Base-by-base conservation (phyloP, 2,329 filamentous ascomycete species). In the Ophiostoma sp. region DNA sequence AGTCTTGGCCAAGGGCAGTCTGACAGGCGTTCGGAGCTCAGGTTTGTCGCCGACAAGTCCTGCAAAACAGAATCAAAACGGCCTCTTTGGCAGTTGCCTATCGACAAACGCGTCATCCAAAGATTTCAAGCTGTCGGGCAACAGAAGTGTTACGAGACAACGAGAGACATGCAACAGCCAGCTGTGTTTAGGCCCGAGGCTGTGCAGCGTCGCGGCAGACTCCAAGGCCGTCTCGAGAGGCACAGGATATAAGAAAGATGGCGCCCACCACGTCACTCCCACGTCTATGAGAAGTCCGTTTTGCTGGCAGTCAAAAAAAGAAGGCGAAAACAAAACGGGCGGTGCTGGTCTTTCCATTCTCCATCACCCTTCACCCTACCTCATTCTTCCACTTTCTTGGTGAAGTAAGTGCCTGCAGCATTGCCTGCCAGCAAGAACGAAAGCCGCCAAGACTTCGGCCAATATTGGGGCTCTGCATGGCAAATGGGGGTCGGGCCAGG, bases 391-490 rank as follows among this genome's bases (percentile, higher is more conserved):
- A 22, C 61, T 28, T 45, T 31, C 31, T 9, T 12, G 15, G 11
- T 48, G 42, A 48, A 45, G n/a, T n/a, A n/a, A 48, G 42, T 48
- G 42, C 42, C 15, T 48, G 42, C 42, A 48, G 15, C 3, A 17
- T 48, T 61, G 28, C 28, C 28, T 36, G 28, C 57, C 42, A 48
- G 15, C 42, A 48, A 48, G 12, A 17, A 12, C 42, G 1, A n/a
- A 28, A 5, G 9, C 2, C 61, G 61, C 61, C 33, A 66, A 66
- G 61, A 63, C 11, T 5, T 33, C 55, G 36, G 61, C 64, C 64
- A 50, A 68, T 68, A 48, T 66, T 68, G 64, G 64, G 64, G 64
- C 64, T 68, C 64, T 33, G 64, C 39, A 68, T 68, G 64, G 64
- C 36, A n/a, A 17, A 63, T 63, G 59, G 59, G 59, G 36, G 22